phyloP scores from a whole-genome alignment of 805 yeast genomes.

The Candida morakotiae region DNA sequence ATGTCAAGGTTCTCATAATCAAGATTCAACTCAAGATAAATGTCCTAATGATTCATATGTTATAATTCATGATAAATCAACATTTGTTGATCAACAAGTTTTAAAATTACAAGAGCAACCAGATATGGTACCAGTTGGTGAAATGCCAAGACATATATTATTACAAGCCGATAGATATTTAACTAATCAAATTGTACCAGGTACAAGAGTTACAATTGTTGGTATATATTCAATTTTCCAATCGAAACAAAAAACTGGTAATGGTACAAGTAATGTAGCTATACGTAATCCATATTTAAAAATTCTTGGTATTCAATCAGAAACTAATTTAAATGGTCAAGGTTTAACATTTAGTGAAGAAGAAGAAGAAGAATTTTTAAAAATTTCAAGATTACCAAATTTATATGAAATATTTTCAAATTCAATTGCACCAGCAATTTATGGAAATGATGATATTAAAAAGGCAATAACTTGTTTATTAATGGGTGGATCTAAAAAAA shows the following conservation, averaged over 20 bases:
- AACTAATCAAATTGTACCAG: slow-evolving; percentile 90
- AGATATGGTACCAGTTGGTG: slow-evolving; percentile 98
- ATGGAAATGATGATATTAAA: slow-evolving; percentile 89
- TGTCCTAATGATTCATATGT: slow-evolving; percentile 94
- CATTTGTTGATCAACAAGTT: slow-evolving; percentile 93
- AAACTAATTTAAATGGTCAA: slow-evolving; percentile 63
- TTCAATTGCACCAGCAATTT: slow-evolving; percentile 95
- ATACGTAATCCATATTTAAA: slow-evolving; percentile 89
- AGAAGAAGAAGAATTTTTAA: slow-evolving; percentile 88
- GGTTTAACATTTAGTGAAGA: slow-evolving; percentile 73
- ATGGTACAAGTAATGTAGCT: slow-evolving; percentile 59
- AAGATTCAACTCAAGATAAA: slow-evolving; percentile 43
- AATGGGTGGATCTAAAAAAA: slow-evolving; percentile 91
- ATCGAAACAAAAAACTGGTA: slow-evolving; percentile 42
- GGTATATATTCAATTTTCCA: slow-evolving; percentile 94
- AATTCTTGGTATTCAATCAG: slow-evolving; percentile 83
- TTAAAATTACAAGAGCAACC: slow-evolving; percentile 95
- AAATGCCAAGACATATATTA: slow-evolving; percentile 91
- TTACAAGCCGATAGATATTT: slow-evolving; percentile 85
- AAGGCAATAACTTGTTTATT: slow-evolving; percentile 88
- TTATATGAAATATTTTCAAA: slow-evolving; percentile 79
- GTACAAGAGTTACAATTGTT: slow-evolving; percentile 85
- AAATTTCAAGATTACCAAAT: slow-evolving; percentile 76
- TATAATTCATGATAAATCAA: slow-evolving; percentile 88
- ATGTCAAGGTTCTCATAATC: slow-evolving; percentile 49